Percentiles rank a stretch among this genome's conserved stretches.
Evolutionary conservation across 352 stramenopile species (phyloP).

Genomic region (Phytophthora constricta): DNA sequence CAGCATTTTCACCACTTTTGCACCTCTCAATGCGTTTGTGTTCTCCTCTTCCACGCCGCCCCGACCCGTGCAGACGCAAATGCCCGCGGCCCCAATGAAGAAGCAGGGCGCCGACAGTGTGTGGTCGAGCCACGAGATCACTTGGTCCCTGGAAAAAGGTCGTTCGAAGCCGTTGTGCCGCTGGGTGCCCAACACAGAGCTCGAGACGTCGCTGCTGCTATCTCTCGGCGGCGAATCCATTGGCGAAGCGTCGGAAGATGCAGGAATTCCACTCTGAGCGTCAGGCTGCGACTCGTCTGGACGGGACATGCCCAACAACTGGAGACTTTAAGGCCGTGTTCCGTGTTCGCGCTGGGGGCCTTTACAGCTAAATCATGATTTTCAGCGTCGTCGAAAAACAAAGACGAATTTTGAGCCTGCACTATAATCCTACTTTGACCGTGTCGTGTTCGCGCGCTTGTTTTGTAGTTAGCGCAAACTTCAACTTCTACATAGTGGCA

Average conservation of each 20-base stretch:
- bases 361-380: no score
- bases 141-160: constrained; percentile 80
- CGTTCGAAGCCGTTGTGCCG: constrained; percentile 74
- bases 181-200: constrained; percentile 42
- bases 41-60: constrained; percentile 28
- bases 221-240: constrained; percentile 19
- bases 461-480: no score
- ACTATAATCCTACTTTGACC: no score
- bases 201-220: constrained; percentile 14
- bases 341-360: no score
- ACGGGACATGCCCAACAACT: neutral
- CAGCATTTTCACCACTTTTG: no score
- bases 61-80: constrained; percentile 32
- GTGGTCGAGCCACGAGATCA: constrained; percentile 77
- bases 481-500: no score
- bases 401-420: no score
- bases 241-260: constrained; percentile 9
- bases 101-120: constrained; percentile 68
- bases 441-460: no score
- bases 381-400: no score
- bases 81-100: constrained; percentile 47
- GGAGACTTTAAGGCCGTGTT: constrained; percentile 8
- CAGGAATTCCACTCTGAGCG: constrained; percentile 7
- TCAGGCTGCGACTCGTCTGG: constrained; percentile 1
- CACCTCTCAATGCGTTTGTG: no score